These are phyloP conservation scores for Pseudopithomyces chartarum DNA, from an alignment of 2,329 filamentous ascomycete species.

Conservation along the genomic window DNA sequence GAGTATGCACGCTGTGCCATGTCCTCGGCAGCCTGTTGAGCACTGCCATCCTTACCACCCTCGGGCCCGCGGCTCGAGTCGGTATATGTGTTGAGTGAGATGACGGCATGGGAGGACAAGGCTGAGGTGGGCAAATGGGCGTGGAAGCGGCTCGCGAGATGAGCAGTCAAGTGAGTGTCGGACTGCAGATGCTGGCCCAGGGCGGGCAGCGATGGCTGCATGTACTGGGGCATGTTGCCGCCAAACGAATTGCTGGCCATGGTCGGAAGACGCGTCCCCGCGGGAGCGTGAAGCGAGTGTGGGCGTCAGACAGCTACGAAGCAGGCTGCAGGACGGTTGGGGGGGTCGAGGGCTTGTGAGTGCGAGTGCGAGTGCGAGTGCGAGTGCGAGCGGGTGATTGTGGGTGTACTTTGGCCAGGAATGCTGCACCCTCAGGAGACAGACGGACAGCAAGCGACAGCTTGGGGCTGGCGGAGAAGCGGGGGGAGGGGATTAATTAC, in stretches of 20 bases:
- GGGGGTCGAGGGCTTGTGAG: constrained; percentile 12
- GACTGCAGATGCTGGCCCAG: constrained; percentile 82
- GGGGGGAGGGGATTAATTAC: constrained; percentile 22
- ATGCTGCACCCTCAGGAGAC: constrained; percentile 25
- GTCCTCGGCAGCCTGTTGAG: constrained; percentile 90
- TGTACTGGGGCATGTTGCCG: constrained; percentile 62
- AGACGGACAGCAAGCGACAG: constrained; percentile 17
- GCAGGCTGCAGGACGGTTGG: constrained; percentile 9
- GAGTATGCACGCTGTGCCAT: constrained; percentile 85
- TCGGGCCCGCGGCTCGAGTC: constrained; percentile 85
- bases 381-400: constrained; percentile 3
- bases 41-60: constrained; percentile 89
- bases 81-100: constrained; percentile 93
- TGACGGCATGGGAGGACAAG: constrained; percentile 87
- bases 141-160: constrained; percentile 89
- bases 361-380: not conserved
- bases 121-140: constrained; percentile 84
- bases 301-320: constrained; percentile 24
- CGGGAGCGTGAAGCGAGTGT: constrained; percentile 41
- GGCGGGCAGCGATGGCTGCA: constrained; percentile 83
- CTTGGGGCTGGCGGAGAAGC: not conserved
- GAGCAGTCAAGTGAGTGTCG: constrained; percentile 78
- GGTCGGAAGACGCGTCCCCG: constrained; percentile 48
- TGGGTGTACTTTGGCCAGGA: constrained; percentile 18
- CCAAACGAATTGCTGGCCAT: constrained; percentile 63